A percentile compares a stretch with the other conserved stretches of the same genome.
Evolutionary conservation across 164 flowering plant species (phyloP).

Genomic region (Stephania cephalantha): DNA sequence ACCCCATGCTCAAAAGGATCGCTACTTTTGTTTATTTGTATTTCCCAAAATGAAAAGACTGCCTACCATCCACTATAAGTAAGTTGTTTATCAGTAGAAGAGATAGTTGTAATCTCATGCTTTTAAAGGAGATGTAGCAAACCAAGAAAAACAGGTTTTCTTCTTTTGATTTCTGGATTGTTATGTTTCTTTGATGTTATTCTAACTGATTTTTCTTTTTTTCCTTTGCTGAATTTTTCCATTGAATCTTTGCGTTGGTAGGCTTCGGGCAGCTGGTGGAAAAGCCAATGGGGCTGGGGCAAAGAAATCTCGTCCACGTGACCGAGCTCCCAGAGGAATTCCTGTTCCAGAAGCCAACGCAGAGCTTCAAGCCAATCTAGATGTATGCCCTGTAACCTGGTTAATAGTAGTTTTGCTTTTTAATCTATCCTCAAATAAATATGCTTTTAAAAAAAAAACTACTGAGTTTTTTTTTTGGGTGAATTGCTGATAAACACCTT

Average conservation of each 20-base stretch:
- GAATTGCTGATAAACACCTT: neutral
- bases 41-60: too few species aligned
- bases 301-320: constrained; percentile 64
- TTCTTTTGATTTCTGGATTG: neutral
- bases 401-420: neutral
- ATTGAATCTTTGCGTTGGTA: neutral
- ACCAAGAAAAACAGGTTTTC: neutral
- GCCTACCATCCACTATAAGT: too few species aligned
- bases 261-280: constrained; percentile 11
- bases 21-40: too few species aligned
- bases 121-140: neutral
- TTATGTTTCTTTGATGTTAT: neutral
- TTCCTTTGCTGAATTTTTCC: neutral
- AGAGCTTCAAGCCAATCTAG: constrained; percentile 73
- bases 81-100: neutral
- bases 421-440: too few species aligned
- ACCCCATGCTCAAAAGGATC: too few species aligned
- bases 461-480: neutral
- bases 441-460: neutral
- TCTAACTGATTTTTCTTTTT: neutral
- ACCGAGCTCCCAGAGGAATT: constrained; percentile 50
- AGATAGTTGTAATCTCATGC: neutral
- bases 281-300: constrained; percentile 14
- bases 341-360: constrained; percentile 93
- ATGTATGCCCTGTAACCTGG: constrained; percentile 49